phyloP scores from a whole-genome alignment of 2,329 filamentous ascomycete genomes.

The Gremmenia infestans region DNA sequence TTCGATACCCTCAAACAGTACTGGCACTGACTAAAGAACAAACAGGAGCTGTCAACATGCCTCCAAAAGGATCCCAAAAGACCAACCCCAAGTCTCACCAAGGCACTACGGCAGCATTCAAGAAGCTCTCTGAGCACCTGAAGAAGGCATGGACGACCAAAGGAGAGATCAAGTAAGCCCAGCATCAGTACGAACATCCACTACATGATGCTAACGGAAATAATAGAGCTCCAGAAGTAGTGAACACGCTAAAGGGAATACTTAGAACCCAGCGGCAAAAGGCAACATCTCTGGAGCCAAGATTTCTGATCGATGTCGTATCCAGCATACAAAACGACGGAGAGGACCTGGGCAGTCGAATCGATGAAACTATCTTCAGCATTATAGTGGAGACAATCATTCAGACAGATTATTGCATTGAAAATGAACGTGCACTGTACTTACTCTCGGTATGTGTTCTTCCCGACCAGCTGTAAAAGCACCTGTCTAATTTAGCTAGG shows the following conservation, averaged over 20 bases:
- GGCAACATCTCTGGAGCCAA: constrained; percentile 1
- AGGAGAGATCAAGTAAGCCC: constrained; percentile 10
- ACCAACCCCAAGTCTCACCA: not conserved
- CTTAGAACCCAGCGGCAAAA: constrained; percentile 7
- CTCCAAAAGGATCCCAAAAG: not conserved
- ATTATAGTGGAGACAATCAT: constrained; percentile 18
- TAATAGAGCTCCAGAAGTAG: not conserved
- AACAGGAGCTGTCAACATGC: not conserved
- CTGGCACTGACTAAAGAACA: too few relatives aligned
- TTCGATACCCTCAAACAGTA: too few relatives aligned
- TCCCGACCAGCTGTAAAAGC: not conserved
- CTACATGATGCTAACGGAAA: not conserved
- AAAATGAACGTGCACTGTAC: constrained; percentile 23
- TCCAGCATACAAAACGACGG: constrained; percentile 14
- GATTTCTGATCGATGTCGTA: constrained; percentile 7
- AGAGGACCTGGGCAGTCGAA: constrained; percentile 16
- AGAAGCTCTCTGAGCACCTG: constrained; percentile 9
- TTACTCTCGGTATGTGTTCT: constrained; percentile 24
- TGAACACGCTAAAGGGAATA: constrained; percentile 5
- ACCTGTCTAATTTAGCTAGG: constrained; percentile 8
- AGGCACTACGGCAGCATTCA: constrained; percentile 1
- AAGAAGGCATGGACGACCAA: not conserved
- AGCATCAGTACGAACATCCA: not conserved
- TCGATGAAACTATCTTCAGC: constrained; percentile 18
- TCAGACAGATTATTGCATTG: constrained; percentile 14